Evolutionary conservation across 352 stramenopile species (phyloP).

Genomic region (Plasmopara muralis): DNA sequence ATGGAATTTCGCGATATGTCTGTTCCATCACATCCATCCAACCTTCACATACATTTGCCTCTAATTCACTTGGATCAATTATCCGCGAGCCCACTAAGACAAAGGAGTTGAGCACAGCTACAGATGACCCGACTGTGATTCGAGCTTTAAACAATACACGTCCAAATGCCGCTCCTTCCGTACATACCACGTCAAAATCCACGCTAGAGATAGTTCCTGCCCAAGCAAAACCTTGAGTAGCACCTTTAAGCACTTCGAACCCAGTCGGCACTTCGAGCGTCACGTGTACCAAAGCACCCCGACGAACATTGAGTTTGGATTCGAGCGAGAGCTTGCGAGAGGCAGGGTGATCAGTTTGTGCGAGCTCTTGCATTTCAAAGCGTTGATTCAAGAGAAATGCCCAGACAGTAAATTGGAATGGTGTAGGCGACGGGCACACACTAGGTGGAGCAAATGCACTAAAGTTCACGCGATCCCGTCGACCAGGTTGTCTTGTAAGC

Average conservation of each 20-base stretch:
- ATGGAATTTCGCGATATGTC: conserved; percentile 63
- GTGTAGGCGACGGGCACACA: conserved; percentile 48
- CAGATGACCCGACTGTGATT: too few species aligned
- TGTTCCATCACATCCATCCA: too few species aligned
- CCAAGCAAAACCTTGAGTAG: too few species aligned
- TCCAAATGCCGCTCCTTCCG: too few species aligned
- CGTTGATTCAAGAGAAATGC: too few species aligned
- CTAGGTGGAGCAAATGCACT: conserved; percentile 60
- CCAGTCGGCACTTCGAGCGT: conserved; percentile 57
- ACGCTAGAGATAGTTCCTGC: too few species aligned
- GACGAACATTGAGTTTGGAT: conserved; percentile 60
- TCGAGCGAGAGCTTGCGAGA: conserved; percentile 45
- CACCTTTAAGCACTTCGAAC: conserved; percentile 51
- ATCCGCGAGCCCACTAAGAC: too few species aligned
- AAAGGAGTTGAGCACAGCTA: too few species aligned
- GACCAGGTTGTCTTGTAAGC: conserved; percentile 29
- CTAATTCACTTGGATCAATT: too few species aligned
- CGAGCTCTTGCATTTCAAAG: conserved; percentile 25
- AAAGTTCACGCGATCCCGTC: conserved; percentile 71
- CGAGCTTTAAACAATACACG: too few species aligned
- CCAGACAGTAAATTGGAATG: conserved; percentile 66
- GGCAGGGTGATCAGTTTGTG: conserved; percentile 30
- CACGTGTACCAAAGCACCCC: conserved; percentile 65
- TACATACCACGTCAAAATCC: too few species aligned
- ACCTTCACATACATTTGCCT: too few species aligned